Conservation (phyloP, 1,284 basidiomycete genomes). For the Cystobasidiaceae sp. region DNA sequence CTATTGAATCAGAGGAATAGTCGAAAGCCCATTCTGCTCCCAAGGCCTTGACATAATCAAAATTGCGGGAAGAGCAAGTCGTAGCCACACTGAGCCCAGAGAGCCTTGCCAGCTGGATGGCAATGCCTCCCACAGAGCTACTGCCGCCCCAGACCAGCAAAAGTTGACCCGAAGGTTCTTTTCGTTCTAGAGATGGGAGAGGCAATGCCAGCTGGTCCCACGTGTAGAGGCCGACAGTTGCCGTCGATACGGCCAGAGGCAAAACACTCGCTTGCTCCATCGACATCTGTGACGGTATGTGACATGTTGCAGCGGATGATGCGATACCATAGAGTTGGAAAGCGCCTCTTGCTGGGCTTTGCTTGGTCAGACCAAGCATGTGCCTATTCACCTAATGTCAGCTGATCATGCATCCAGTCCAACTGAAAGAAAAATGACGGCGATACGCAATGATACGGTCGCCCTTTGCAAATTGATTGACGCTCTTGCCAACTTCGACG, state of each 20-base stretch:
- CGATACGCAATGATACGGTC: slow-evolving; percentile 56
- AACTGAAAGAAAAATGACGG: slow-evolving; percentile 20
- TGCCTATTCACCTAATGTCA: slow-evolving; percentile 21
- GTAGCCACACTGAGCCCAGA: slow-evolving; percentile 34
- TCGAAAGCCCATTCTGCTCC: slow-evolving; percentile 36
- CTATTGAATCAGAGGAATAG: slow-evolving; percentile 31
- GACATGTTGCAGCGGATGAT: background rate
- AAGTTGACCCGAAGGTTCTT: slow-evolving; percentile 33
- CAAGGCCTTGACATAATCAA: slow-evolving; percentile 34
- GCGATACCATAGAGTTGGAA: slow-evolving; percentile 34
- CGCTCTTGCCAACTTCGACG: slow-evolving; percentile 55
- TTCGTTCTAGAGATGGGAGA: slow-evolving; percentile 4
- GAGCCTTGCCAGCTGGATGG: slow-evolving; percentile 42
- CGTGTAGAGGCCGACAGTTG: slow-evolving; percentile 44
- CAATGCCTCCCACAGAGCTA: slow-evolving; percentile 44
- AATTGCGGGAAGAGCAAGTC: slow-evolving; percentile 37
- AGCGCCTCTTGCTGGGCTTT: slow-evolving; percentile 21
- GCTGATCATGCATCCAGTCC: background rate
- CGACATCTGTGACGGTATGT: slow-evolving; percentile 1
- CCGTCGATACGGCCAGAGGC: slow-evolving; percentile 42
- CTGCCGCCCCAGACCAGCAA: slow-evolving; percentile 45
- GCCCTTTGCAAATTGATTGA: slow-evolving; percentile 54
- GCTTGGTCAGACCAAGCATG: slow-evolving; percentile 7
- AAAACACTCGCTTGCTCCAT: slow-evolving; percentile 43
- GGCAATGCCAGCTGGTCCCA: slow-evolving; percentile 36